Conservation (phyloP, 177 flowering plant genomes). For the Vitis hybrid region DNA sequence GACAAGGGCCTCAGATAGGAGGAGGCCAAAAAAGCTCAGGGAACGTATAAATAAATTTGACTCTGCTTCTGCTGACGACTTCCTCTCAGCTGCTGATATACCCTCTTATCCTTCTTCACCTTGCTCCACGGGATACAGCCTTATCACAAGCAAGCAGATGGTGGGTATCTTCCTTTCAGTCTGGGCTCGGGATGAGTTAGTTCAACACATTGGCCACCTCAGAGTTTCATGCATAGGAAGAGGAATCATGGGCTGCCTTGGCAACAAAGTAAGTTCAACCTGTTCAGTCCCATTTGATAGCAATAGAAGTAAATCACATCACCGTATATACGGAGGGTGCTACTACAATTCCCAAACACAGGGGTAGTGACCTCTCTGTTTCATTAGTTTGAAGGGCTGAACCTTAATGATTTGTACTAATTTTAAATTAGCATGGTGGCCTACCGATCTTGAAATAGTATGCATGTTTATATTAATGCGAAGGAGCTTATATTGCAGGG, state of each 20-base stretch:
- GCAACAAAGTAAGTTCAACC: constrained; percentile 69
- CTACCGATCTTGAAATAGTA: too few relatives aligned
- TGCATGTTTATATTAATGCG: not conserved
- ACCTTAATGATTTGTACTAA: not conserved
- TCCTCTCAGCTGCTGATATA: constrained; percentile 27
- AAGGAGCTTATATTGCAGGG: constrained; percentile 45
- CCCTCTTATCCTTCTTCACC: constrained; percentile 17
- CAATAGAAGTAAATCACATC: too few relatives aligned
- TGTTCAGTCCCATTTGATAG: too few relatives aligned
- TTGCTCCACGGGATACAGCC: constrained; percentile 39
- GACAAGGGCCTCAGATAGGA: constrained; percentile 22
- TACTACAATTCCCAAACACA: too few relatives aligned
- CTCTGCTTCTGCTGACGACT: constrained; percentile 22
- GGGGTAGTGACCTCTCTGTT: too few relatives aligned
- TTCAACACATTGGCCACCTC: constrained; percentile 76
- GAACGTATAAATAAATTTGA: constrained; percentile 21
- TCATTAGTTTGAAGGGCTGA: too few relatives aligned
- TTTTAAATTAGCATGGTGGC: not conserved
- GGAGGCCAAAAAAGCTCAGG: constrained; percentile 33
- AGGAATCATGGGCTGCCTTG: constrained; percentile 90
- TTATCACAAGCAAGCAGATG: constrained; percentile 88
- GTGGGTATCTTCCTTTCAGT: constrained; percentile 85
- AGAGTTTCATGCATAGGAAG: constrained; percentile 68
- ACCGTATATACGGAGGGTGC: too few relatives aligned
- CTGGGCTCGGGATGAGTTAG: constrained; percentile 76